Conservation (phyloP, 306 rosid genomes). For the Neltuma alba region DNA sequence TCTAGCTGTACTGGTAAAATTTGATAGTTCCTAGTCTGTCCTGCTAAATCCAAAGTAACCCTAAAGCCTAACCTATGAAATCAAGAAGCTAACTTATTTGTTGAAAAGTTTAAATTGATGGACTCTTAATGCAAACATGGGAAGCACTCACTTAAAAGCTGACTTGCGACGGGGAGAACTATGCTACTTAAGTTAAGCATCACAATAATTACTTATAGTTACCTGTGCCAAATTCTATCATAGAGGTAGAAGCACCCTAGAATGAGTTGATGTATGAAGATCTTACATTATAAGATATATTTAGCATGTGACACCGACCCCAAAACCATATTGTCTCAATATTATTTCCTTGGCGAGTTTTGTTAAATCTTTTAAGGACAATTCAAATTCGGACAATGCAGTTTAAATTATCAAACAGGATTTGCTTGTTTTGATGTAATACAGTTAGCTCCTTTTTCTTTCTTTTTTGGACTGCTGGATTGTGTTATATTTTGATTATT, state of each 20-base stretch:
- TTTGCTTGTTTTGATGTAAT: slow-evolving; percentile 3
- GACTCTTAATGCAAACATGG: background rate
- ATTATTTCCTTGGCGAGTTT: background rate
- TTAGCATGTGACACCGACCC: too few species aligned
- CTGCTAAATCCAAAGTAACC: background rate
- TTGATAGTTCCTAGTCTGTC: background rate
- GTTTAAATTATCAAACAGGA: background rate
- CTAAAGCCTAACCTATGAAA: background rate
- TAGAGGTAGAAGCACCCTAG: too few species aligned
- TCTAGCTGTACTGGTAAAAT: background rate
- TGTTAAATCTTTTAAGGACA: slow-evolving; percentile 1
- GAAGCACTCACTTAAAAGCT: too few species aligned
- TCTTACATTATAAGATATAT: too few species aligned
- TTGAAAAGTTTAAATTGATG: background rate
- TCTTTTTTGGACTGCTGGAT: background rate
- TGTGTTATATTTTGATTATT: background rate
- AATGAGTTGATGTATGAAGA: too few species aligned
- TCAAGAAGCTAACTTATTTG: background rate
- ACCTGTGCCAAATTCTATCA: too few species aligned
- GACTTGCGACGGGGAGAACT: too few species aligned
- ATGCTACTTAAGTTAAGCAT: too few species aligned
- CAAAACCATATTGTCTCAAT: background rate
- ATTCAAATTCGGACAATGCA: background rate
- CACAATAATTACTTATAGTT: too few species aligned
- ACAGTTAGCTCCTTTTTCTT: background rate